Evolutionary conservation across 1,284 basidiomycete species (phyloP), one percentile per base, ranked within the genome.

Genomic region (Microbotryum intermedium): DNA sequence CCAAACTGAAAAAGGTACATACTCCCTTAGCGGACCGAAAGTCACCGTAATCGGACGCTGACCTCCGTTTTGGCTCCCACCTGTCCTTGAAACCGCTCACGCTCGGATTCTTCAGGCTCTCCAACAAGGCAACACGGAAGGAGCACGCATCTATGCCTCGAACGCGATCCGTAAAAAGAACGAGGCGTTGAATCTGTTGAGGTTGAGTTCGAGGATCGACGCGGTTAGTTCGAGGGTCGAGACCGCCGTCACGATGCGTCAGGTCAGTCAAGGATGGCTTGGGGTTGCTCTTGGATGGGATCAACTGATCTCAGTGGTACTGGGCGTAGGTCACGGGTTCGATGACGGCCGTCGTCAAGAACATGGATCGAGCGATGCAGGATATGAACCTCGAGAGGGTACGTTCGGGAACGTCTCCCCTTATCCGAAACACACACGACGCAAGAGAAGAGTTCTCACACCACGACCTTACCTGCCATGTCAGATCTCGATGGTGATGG

Each of bases 281-380:
- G 23, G n/a, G 5, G 16, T 8, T 1, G 25, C 2, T 18, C 5
- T 26, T 20, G 34, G 26, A 6, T 10, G 34, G 8, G 10, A n/a
- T 28, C 45, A 18, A 48, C 50, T 52, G n/a, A 28, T 26, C n/a
- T n/a, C n/a, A n/a, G n/a, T n/a, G n/a, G 34, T 6, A 10, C 26
- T 6, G 8, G 43, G n/a, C 10, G 1, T 28, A 88, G 75, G 84
- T 91, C 42, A 94, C 94, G 25, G 90, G 90, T 13, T 92, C 86
- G 74, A 97, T 98, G 94, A 87, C 90, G 10, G 86, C 85, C 28
- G 95, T 98, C 7, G 95, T 99, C 55, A 87, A 85, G 73, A 93
- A 93, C 23, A 97, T 99, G 93, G 95, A 98, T 76, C 90, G 87
- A 73, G 95, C 95, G 6, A 97, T 98, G 95, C 89, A 97, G 73